Conservation (phyloP, 2,329 filamentous ascomycete genomes). For the Botrytis byssoidea region DNA sequence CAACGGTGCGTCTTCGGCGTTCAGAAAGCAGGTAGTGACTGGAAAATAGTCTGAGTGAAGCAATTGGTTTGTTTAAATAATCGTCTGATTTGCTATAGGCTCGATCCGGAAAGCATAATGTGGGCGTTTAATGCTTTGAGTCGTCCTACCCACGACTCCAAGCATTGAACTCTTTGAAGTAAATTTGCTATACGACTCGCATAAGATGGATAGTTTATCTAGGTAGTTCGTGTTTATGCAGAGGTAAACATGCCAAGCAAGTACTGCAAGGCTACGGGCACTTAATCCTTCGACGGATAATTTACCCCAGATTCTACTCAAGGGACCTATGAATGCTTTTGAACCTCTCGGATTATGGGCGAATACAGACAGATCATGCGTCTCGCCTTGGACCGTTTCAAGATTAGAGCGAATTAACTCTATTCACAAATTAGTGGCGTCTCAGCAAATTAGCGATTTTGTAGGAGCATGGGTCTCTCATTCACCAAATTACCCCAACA, state of each 20-base stretch:
- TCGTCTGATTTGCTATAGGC: background rate
- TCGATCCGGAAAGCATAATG: background rate
- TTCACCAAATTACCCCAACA: constrained; percentile 14
- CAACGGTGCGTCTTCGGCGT: constrained; percentile 13
- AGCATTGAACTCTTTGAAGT: background rate
- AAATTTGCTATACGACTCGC: constrained; percentile 6
- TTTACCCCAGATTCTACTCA: constrained; percentile 5
- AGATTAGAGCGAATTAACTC: background rate
- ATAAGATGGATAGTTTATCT: background rate
- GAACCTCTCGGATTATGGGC: background rate
- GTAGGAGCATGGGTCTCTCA: background rate
- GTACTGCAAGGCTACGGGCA: background rate
- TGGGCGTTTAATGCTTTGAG: background rate
- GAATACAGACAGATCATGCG: constrained; percentile 2
- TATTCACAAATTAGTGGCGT: background rate
- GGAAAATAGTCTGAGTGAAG: background rate
- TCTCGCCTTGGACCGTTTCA: background rate
- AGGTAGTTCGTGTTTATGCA: background rate
- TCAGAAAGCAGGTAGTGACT: background rate
- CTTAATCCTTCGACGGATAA: background rate
- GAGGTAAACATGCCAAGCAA: background rate
- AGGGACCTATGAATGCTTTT: background rate
- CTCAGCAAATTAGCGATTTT: background rate
- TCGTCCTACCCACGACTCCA: background rate
- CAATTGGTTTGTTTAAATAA: background rate